These are phyloP conservation scores for Neurospora sp. DNA, from an alignment of 2,329 filamentous ascomycete genomes.

Conservation along the genomic window DNA sequence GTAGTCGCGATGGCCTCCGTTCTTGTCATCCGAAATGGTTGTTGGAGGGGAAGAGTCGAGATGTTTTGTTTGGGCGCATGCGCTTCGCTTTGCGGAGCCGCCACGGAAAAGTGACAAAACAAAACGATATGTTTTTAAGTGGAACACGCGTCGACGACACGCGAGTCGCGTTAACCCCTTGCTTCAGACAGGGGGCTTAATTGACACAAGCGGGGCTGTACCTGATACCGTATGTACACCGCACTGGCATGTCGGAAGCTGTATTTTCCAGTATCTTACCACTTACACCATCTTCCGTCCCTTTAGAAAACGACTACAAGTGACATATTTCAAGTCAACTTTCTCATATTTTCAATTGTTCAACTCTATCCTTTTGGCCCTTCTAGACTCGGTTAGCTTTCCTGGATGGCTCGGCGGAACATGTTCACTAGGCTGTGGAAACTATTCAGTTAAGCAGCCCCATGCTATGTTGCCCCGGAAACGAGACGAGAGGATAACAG, in stretches of 20 bases:
- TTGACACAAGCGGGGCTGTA: conserved; percentile 12
- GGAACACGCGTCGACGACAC: conserved; percentile 15
- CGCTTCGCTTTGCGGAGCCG: background rate
- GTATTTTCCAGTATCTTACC: background rate
- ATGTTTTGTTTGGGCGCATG: background rate
- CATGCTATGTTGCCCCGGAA: background rate
- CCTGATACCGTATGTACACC: background rate
- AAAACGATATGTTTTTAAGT: background rate
- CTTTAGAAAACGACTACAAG: background rate
- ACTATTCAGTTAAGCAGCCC: background rate
- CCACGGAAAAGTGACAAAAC: background rate
- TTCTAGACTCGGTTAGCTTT: background rate
- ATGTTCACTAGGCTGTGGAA: background rate
- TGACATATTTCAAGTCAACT: background rate
- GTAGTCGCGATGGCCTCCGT: background rate
- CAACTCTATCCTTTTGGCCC: background rate
- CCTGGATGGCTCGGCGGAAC: background rate
- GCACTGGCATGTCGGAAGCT: too few relatives aligned
- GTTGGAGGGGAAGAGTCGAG: background rate
- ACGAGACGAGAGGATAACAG: background rate
- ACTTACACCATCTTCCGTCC: background rate
- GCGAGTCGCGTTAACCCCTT: conserved; percentile 13
- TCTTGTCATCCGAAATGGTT: background rate
- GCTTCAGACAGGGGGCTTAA: conserved; percentile 16
- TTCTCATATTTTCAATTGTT: too few relatives aligned